phyloP scores from a whole-genome alignment of 129 eudicot genomes.

The Artemisia tridentata region DNA sequence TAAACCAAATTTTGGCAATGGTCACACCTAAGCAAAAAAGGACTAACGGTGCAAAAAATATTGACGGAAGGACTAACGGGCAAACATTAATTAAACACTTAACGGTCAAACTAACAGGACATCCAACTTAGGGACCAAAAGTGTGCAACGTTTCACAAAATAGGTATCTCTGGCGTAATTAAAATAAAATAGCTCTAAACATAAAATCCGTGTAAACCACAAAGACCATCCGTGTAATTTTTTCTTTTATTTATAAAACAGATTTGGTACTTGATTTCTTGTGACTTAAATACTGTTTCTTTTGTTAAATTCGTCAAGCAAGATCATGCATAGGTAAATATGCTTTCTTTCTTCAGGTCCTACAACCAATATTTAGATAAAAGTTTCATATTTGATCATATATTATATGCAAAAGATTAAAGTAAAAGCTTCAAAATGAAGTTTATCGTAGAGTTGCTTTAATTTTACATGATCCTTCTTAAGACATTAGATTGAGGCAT shows the following conservation, averaged over 20 bases:
- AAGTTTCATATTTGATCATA: not conserved
- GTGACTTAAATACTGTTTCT: not conserved
- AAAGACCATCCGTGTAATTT: no score
- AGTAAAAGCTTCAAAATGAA: conserved; percentile 23
- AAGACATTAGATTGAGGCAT: conserved; percentile 10
- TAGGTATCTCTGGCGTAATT: no score
- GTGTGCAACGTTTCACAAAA: no score
- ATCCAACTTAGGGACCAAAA: no score
- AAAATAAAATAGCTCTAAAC: no score
- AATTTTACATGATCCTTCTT: not conserved
- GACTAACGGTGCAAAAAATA: no score
- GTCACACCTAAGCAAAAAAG: no score
- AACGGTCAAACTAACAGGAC: no score
- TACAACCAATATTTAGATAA: conserved; percentile 2
- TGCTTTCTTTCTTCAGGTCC: not conserved
- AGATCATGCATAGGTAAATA: not conserved
- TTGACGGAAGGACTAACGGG: no score
- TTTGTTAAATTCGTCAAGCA: not conserved
- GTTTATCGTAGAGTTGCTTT: conserved; percentile 9
- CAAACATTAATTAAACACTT: no score
- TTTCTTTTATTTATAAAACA: not conserved
- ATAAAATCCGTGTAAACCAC: no score
- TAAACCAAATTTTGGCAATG: no score
- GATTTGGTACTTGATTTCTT: conserved; percentile 4
- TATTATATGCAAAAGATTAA: not conserved